A percentile compares a stretch with the other conserved stretches of the same genome.
Evolutionary conservation across 768 basidiomycete genomes (phyloP).

Genomic region (Russula sp.): DNA sequence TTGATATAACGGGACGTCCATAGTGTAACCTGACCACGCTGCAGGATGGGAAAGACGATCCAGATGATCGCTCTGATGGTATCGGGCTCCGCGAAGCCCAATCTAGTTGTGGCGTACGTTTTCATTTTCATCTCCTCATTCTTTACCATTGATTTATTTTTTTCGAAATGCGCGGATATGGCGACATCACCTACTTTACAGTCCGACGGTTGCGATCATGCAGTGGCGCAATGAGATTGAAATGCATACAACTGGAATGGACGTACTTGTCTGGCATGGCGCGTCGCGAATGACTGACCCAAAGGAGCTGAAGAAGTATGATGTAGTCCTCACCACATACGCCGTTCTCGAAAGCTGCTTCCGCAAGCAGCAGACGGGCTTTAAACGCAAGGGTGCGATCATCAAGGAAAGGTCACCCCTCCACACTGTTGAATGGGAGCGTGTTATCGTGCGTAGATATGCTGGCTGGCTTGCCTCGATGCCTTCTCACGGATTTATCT

Average conservation of each 20-base stretch:
- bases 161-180: neutral
- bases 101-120: constrained; percentile 86
- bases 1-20: constrained; percentile 1
- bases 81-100: constrained; percentile 70
- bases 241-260: constrained; percentile 75
- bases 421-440: constrained; percentile 80
- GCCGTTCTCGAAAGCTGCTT: constrained; percentile 88
- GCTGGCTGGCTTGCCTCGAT: constrained; percentile 29
- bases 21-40: constrained; percentile 15
- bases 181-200: constrained; percentile 23
- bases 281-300: constrained; percentile 58
- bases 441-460: constrained; percentile 67
- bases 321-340: constrained; percentile 86
- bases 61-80: constrained; percentile 91
- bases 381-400: constrained; percentile 77
- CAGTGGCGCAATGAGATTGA: constrained; percentile 95
- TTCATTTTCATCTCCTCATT: neutral
- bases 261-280: constrained; percentile 93
- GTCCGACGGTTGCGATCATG: constrained; percentile 50
- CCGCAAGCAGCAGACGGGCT: constrained; percentile 89
- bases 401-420: constrained; percentile 85
- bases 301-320: constrained; percentile 71
- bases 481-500: constrained; percentile 5
- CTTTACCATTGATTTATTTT: neutral
- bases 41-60: constrained; percentile 91